Evolutionary conservation across 257 asterid species (phyloP).

Genomic region (Solanum corneliomulleri): DNA sequence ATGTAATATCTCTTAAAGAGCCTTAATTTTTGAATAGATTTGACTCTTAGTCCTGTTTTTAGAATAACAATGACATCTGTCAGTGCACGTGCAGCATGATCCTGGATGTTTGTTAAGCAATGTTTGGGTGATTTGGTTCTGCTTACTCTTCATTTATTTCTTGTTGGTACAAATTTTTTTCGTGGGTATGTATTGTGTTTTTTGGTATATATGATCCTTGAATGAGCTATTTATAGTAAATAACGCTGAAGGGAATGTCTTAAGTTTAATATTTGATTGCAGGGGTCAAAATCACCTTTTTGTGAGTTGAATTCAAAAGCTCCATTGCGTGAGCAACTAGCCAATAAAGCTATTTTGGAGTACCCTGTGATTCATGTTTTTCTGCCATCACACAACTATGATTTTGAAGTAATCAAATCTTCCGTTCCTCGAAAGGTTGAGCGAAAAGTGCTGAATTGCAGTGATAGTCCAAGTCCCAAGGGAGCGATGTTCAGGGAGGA

Average conservation of each 20-base stretch:
- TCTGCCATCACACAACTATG: slow-evolving; percentile 57
- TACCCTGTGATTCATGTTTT: slow-evolving; percentile 74
- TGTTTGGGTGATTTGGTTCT: background rate
- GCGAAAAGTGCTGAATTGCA: slow-evolving; percentile 11
- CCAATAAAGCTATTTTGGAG: slow-evolving; percentile 47
- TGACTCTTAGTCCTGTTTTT: background rate
- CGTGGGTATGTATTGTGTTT: background rate
- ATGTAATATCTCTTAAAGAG: background rate
- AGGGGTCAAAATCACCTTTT: slow-evolving; percentile 59
- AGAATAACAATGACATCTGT: background rate
- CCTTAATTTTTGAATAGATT: background rate
- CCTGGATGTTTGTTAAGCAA: background rate
- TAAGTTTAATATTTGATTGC: background rate
- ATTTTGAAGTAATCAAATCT: slow-evolving; percentile 46
- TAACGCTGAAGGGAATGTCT: background rate
- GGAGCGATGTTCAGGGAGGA: slow-evolving; percentile 63
- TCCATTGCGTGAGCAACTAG: slow-evolving; percentile 57
- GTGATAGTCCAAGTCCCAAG: slow-evolving; percentile 22
- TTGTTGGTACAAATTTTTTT: background rate
- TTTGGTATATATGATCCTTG: background rate
- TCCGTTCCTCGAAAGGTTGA: slow-evolving; percentile 11
- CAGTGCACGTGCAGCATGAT: background rate
- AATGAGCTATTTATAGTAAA: background rate
- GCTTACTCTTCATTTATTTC: background rate
- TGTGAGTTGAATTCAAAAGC: slow-evolving; percentile 36